Evolutionary conservation across 2,329 filamentous ascomycete species (phyloP).

Genomic region (Fusarium verticillioides): DNA sequence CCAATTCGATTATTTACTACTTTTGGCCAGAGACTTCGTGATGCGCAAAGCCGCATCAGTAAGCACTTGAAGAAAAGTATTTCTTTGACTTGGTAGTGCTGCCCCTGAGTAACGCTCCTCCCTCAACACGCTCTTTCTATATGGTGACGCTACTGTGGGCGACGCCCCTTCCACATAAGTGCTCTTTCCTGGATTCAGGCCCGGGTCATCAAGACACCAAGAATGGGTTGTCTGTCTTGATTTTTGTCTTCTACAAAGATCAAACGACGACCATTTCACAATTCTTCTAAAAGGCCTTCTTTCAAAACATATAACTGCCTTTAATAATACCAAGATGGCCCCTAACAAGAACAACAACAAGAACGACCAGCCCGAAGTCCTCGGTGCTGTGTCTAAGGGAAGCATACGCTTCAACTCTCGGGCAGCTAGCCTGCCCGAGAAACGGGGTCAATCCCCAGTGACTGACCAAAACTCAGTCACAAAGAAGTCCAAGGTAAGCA

Average conservation of each 20-base stretch:
- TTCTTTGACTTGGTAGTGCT: no score
- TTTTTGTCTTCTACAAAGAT: not conserved
- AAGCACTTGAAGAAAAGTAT: no score
- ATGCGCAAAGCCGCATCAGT: no score
- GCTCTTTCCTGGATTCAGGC: not conserved
- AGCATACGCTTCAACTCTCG: not conserved
- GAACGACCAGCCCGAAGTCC: not conserved
- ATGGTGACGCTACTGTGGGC: no score
- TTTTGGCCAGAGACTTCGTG: no score
- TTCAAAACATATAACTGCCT: not conserved
- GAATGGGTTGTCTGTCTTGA: not conserved
- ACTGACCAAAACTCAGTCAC: not conserved
- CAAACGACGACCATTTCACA: rapidly evolving
- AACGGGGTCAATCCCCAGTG: not conserved
- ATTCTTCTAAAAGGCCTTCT: not conserved
- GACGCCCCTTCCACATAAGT: not conserved
- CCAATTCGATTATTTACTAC: no score
- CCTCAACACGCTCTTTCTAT: no score
- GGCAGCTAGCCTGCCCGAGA: not conserved
- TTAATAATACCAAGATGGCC: not conserved
- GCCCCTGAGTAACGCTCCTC: no score
- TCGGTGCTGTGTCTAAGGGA: not conserved
- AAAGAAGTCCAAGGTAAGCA: not conserved
- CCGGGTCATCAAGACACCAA: not conserved
- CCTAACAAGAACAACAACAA: not conserved